Evolutionary conservation across 1,284 basidiomycete species (phyloP).

Genomic region (Xerocomus amazonicus): DNA sequence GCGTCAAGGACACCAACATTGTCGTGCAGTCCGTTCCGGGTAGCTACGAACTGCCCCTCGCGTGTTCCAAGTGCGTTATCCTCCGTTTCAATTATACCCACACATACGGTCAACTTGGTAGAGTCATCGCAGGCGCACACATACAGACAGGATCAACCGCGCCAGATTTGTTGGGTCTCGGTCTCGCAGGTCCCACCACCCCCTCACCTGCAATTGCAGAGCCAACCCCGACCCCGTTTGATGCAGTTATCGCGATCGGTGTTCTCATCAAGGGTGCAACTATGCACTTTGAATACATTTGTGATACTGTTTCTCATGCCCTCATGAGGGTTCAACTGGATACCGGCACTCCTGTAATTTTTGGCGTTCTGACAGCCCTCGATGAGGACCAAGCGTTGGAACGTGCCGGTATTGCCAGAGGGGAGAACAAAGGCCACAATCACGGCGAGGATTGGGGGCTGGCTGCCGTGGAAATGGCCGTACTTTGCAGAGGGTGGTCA

Average conservation of each 20-base stretch:
- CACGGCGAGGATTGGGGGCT: conserved; percentile 96
- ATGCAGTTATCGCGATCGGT: conserved; percentile 95
- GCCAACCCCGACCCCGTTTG: conserved; percentile 69
- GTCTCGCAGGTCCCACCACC: conserved; percentile 21
- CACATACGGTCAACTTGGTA: conserved; percentile 28
- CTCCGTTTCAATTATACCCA: background rate
- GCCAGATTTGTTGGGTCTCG: conserved; percentile 74
- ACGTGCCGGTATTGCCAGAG: conserved; percentile 78
- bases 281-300: conserved; percentile 99
- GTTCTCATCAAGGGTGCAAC: conserved; percentile 97
- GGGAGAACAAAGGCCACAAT: conserved; percentile 75
- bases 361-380: conserved; percentile 92
- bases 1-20: conserved; percentile 89
- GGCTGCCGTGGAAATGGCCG: conserved; percentile 92
- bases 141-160: conserved; percentile 71
- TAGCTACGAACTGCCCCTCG: conserved; percentile 90
- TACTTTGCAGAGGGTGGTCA: conserved; percentile 69
- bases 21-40: conserved; percentile 91
- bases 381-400: conserved; percentile 94
- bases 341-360: conserved; percentile 91
- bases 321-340: conserved; percentile 95
- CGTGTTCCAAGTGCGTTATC: conserved; percentile 65
- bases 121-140: conserved; percentile 81
- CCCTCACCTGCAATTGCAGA: conserved; percentile 39
- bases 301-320: conserved; percentile 86